These are phyloP conservation scores for Vicia sativa DNA, from an alignment of 306 rosid species.

Conservation along the genomic window DNA sequence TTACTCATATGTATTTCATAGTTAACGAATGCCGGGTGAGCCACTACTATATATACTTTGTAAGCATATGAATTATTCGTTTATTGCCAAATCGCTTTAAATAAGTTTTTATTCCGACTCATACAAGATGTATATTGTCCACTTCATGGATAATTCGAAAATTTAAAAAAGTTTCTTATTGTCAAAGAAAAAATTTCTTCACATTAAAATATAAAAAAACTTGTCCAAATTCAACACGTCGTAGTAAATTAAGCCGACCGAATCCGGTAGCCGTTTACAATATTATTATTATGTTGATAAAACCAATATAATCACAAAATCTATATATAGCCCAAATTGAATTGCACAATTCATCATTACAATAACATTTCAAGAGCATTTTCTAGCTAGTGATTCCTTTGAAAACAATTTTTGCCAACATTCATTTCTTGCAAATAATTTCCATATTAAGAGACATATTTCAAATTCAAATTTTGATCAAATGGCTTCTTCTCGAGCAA, in stretches of 20 bases:
- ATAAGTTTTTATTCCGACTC: too few species aligned
- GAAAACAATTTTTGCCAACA: not conserved
- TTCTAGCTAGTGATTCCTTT: not conserved
- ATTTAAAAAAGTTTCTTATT: too few species aligned
- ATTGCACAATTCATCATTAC: slow-evolving; percentile 26
- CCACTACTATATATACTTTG: too few species aligned
- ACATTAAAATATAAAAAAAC: too few species aligned
- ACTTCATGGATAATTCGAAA: too few species aligned
- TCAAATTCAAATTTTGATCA: not conserved
- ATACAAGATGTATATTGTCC: too few species aligned
- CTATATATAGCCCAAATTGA: slow-evolving; percentile 27
- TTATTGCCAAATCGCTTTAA: too few species aligned
- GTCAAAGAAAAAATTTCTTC: too few species aligned
- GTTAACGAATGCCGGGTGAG: too few species aligned
- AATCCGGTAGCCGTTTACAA: slow-evolving; percentile 23
- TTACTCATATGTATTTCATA: too few species aligned
- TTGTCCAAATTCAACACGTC: not conserved
- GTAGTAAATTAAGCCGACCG: slow-evolving; percentile 38
- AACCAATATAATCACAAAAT: slow-evolving; percentile 14
- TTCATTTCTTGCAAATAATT: not conserved
- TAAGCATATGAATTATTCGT: too few species aligned
- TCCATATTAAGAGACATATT: not conserved
- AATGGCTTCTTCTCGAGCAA: slow-evolving; percentile 45
- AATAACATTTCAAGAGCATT: not conserved
- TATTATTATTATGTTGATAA: not conserved